Percentiles rank a stretch among this genome's conserved stretches.
Evolutionary conservation across 2,329 filamentous ascomycete species (phyloP).

Genomic region (Fusarium fracticaudum): DNA sequence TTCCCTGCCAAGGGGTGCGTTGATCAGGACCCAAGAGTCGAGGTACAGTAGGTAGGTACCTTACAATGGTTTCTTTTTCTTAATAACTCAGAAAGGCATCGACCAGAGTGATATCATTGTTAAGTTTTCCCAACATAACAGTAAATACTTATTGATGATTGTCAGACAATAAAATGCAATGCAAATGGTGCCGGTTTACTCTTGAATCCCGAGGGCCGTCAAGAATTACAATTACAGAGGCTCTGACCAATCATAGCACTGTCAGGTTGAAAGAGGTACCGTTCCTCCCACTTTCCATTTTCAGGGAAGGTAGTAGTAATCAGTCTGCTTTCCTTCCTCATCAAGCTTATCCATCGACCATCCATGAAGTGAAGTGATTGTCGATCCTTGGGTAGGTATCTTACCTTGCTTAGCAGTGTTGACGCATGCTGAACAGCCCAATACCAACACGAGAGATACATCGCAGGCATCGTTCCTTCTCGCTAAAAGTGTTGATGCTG

Average conservation of each 20-base stretch:
- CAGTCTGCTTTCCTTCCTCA: constrained; percentile 8
- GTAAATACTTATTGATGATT: not conserved
- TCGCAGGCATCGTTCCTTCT: not conserved
- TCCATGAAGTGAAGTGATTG: not conserved
- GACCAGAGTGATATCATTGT: not conserved
- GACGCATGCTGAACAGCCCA: not conserved
- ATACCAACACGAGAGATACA: not conserved
- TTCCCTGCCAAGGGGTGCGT: constrained; percentile 2
- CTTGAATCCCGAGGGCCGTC: not conserved
- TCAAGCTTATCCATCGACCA: not conserved
- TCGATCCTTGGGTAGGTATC: not conserved
- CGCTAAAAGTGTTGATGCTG: not conserved
- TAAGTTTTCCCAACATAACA: not conserved
- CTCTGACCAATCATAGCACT: constrained; percentile 20
- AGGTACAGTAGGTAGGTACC: not conserved
- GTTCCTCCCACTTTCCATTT: constrained; percentile 5
- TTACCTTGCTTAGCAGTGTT: not conserved
- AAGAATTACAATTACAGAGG: not conserved
- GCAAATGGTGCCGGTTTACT: not conserved
- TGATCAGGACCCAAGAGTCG: not conserved
- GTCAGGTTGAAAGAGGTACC: not conserved
- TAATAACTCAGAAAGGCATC: not conserved
- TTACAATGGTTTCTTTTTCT: not conserved
- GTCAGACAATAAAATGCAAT: not conserved
- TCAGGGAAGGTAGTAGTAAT: constrained; percentile 16